Base-by-base conservation (phyloP, 805 yeast genomes). In the Clavispora carvajalis region DNA sequence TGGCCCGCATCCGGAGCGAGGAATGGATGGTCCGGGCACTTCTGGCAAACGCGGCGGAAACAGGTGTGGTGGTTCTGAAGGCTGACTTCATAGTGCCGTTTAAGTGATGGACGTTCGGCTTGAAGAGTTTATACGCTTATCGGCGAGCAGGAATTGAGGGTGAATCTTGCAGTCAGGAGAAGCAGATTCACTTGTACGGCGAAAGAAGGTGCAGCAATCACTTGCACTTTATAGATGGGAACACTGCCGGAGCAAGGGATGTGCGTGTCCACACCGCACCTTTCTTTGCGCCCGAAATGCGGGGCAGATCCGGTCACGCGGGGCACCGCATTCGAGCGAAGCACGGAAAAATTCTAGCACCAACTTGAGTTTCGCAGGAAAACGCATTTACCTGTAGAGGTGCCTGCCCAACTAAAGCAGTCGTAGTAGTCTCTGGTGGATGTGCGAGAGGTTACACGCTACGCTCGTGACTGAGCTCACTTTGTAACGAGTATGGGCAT, bases 1-100 rank as follows among this genome's bases (percentile, higher is more conserved):
- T 79, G 25, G 79, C 77, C 10, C 42, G 36, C n/a, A 37, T 16
- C 10, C 37, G 15, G 34, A 40, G 19, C 18, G 34, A 22, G n/a
- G 31, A 23, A 3, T 36, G 38, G 25, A 36, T 3, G 4, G 16
- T 25, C 7, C 37, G 28, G 36, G 36, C 6, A 12, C 16, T 12
- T 31, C 17, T 33, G 19, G 36, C 36, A 18, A 33, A 33, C 5
- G 36, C 22, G 13, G 16, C 16, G 7, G 16, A 31, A 5, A n/a
- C 23, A 3, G 34, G 23, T 37, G 22, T 59, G 44, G 49, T n/a
- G 34, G 34, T 21, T 31, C 31, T 28, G 3, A 16, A 12, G 12
- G 31, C 31, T 13, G 9, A 15, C 10, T 16, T 28, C 31, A 28
- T 28, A 19, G 6, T 28, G 19, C 4, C n/a, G n/a, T n/a, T n/a